phyloP scores from a whole-genome alignment of 768 basidiomycete genomes.

The Tulasnella sp. region DNA sequence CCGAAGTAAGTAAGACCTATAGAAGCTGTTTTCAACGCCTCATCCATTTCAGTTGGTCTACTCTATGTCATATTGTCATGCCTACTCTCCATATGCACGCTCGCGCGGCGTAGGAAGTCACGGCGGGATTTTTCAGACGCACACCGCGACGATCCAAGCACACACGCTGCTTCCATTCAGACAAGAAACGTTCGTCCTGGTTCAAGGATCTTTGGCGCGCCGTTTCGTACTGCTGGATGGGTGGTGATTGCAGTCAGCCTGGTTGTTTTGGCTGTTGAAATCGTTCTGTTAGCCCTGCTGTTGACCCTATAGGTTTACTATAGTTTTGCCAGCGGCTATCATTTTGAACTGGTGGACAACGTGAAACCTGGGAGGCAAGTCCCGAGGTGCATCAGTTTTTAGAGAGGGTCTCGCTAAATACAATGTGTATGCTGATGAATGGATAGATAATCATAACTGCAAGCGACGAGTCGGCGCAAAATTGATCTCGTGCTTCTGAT shows the following conservation, averaged over 20 bases:
- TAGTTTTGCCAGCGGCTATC: no score
- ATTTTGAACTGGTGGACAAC: no score
- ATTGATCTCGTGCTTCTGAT: no score
- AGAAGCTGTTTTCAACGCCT: background rate
- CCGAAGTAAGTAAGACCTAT: slow-evolving; percentile 39
- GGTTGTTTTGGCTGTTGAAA: slow-evolving; percentile 50
- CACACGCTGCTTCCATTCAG: background rate
- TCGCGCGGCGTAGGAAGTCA: slow-evolving; percentile 49
- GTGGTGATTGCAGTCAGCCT: slow-evolving; percentile 42
- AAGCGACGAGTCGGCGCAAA: no score
- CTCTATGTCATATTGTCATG: slow-evolving; percentile 35
- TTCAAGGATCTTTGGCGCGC: slow-evolving; percentile 46
- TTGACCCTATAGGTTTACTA: no score
- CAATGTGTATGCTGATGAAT: no score
- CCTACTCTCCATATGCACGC: slow-evolving; percentile 45
- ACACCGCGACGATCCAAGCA: background rate
- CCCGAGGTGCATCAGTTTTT: no score
- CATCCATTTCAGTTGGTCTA: slow-evolving; percentile 21
- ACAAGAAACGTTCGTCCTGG: slow-evolving; percentile 18
- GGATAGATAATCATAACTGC: no score
- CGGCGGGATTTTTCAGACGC: slow-evolving; percentile 66
- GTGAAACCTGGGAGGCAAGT: no score
- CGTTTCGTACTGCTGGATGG: slow-evolving; percentile 72
- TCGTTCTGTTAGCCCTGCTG: slow-evolving; percentile 52
- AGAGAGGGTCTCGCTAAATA: no score